Evolutionary conservation across 176 grass and related monocot species (phyloP).

Genomic region (Rhynchospora pubera): DNA sequence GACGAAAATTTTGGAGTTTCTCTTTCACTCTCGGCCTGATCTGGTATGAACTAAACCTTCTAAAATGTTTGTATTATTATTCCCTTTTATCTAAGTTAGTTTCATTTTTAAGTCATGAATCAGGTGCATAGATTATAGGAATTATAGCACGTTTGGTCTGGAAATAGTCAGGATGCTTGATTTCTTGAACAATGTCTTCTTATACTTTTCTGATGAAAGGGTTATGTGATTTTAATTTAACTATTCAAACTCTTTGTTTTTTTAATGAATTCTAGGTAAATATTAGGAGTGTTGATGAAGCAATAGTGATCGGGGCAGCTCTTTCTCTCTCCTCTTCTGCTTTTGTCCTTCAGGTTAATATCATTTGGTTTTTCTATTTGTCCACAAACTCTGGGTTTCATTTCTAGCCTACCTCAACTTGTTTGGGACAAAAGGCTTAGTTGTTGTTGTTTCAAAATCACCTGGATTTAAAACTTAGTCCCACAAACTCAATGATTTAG

Average conservation of each 20-base stretch:
- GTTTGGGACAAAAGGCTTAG: too few species aligned
- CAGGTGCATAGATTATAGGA: not conserved
- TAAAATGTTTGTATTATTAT: not conserved
- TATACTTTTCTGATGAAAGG: not conserved
- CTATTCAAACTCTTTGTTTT: not conserved
- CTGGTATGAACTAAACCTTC: conserved; percentile 38
- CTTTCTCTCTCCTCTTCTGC: conserved; percentile 98
- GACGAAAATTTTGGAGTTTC: conserved; percentile 91
- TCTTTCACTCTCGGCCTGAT: conserved; percentile 87
- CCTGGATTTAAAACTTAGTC: not conserved
- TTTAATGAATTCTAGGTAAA: conserved; percentile 60
- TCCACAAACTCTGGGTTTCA: not conserved
- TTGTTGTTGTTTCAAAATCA: too few species aligned
- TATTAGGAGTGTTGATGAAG: conserved; percentile 95
- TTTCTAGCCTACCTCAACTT: too few species aligned
- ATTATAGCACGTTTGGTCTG: not conserved
- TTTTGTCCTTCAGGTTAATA: conserved; percentile 96
- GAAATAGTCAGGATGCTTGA: not conserved
- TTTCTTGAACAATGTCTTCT: conserved; percentile 3
- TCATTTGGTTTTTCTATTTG: not conserved
- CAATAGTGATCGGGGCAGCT: conserved; percentile 92
- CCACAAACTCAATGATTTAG: not conserved
- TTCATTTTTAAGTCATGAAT: not conserved
- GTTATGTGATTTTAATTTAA: not conserved
- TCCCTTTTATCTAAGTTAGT: not conserved